These are phyloP conservation scores for Paramecium sonneborni DNA, from an alignment of 73 alveolate genomes.

Conservation along the genomic window DNA sequence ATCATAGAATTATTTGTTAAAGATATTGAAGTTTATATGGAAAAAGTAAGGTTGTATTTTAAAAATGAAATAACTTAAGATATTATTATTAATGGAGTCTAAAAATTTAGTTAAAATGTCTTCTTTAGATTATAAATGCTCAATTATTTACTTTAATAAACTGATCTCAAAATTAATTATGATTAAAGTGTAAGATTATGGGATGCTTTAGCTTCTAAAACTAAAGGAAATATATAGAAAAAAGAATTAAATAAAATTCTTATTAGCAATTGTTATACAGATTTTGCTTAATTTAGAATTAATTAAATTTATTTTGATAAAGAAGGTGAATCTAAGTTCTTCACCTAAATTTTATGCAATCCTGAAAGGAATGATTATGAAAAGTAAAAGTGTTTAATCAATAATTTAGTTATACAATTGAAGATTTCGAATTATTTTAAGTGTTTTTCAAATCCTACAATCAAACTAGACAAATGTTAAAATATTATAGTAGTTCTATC, in stretches of 20 bases:
- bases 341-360: slow-evolving; percentile 17
- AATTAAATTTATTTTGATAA: neutral
- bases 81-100: slow-evolving; percentile 6
- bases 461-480: neutral
- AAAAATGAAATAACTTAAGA: neutral
- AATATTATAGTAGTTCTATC: neutral
- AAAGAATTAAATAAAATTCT: slow-evolving; percentile 32
- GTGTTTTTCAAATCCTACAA: slow-evolving; percentile 50
- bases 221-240: neutral
- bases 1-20: slow-evolving; percentile 29
- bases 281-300: neutral
- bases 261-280: neutral
- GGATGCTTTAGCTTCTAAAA: slow-evolving; percentile 30
- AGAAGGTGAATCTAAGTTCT: slow-evolving; percentile 4
- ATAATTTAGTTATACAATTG: slow-evolving; percentile 15
- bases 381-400: neutral
- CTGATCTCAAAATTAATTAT: slow-evolving; percentile 3
- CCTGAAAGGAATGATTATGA: neutral
- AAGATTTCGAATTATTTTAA: slow-evolving; percentile 34
- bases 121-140: slow-evolving; percentile 37
- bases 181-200: slow-evolving; percentile 27
- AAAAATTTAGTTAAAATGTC: neutral
- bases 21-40: slow-evolving; percentile 54
- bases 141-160: neutral
- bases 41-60: neutral